Conservation (phyloP, 1,284 basidiomycete species). For the Rugosomyces carneus region DNA sequence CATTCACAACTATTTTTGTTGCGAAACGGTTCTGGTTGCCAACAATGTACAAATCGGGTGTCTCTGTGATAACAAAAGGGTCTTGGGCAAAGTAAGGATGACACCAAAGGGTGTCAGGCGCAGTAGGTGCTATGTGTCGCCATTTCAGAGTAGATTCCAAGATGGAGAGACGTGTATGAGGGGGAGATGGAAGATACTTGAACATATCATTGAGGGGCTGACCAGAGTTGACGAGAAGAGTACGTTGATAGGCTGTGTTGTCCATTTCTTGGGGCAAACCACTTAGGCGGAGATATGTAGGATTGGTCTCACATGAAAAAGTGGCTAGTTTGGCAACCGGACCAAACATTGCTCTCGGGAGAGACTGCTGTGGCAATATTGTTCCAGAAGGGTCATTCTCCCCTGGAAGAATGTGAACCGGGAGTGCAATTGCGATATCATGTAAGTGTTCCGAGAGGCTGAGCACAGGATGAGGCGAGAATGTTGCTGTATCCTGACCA, state of each 20-base stretch:
- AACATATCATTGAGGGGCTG: slow-evolving; percentile 94
- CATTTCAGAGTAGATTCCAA: slow-evolving; percentile 81
- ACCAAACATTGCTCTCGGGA: slow-evolving; percentile 91
- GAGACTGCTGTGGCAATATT: slow-evolving; percentile 89
- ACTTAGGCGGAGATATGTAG: slow-evolving; percentile 71
- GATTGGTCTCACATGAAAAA: slow-evolving; percentile 85
- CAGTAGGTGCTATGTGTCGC: slow-evolving; percentile 96
- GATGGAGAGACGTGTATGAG: slow-evolving; percentile 65
- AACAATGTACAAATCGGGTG: slow-evolving; percentile 89
- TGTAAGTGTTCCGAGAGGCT: slow-evolving; percentile 66
- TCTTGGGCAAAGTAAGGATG: slow-evolving; percentile 89
- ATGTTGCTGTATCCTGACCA: slow-evolving; percentile 54
- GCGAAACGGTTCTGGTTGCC: slow-evolving; percentile 86
- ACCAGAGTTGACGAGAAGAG: slow-evolving; percentile 80
- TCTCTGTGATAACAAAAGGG: slow-evolving; percentile 82
- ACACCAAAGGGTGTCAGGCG: slow-evolving; percentile 98
- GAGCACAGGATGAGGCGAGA: slow-evolving; percentile 71
- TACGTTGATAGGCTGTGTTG: slow-evolving; percentile 29
- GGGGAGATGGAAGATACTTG: slow-evolving; percentile 78
- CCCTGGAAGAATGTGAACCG: slow-evolving; percentile 83
- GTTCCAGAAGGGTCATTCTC: slow-evolving; percentile 82
- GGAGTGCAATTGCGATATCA: slow-evolving; percentile 68
- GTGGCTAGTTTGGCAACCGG: slow-evolving; percentile 55
- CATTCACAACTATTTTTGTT: slow-evolving; percentile 57
- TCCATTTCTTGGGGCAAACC: slow-evolving; percentile 20